Conservation (phyloP, 225 moss, liverwort and hornwort species). For the Asterella californica region DNA sequence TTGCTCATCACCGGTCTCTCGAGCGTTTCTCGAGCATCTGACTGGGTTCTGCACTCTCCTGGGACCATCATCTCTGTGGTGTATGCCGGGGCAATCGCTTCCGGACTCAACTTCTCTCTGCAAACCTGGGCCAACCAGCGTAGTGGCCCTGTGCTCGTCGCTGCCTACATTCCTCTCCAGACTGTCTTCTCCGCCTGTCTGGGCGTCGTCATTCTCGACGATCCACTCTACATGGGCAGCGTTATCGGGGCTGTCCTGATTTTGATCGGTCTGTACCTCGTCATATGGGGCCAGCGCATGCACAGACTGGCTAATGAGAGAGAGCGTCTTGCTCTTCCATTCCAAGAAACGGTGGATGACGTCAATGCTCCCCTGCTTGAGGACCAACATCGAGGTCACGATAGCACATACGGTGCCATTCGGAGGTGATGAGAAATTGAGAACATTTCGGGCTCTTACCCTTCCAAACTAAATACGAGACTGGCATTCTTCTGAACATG, state of each 20-base stretch:
- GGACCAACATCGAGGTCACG: neutral
- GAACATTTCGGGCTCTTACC: neutral
- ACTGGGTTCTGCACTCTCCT: conserved; percentile 53
- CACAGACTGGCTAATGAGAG: conserved; percentile 31
- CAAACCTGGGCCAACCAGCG: conserved; percentile 56
- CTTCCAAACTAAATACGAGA: too few species aligned
- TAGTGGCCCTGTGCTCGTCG: conserved; percentile 61
- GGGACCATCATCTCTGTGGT: conserved; percentile 54
- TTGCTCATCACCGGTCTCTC: conserved; percentile 50
- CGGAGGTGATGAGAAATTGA: neutral
- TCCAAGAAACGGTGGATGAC: conserved; percentile 7
- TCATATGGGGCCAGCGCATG: conserved; percentile 64
- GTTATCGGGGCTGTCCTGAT: conserved; percentile 58
- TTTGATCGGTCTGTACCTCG: conserved; percentile 62
- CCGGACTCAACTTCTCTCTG: conserved; percentile 57
- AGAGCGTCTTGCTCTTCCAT: conserved; percentile 27
- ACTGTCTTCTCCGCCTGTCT: conserved; percentile 50
- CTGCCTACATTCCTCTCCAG: conserved; percentile 57
- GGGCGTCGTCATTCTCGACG: conserved; percentile 50
- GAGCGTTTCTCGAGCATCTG: conserved; percentile 44
- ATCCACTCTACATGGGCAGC: conserved; percentile 57
- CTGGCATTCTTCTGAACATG: too few species aligned
- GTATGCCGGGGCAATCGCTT: conserved; percentile 65
- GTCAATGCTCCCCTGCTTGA: neutral
- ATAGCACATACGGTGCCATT: neutral